Evolutionary conservation across 345 rosid species (phyloP), one percentile per base, ranked within the genome.

Genomic region (Physaria fendleri): DNA sequence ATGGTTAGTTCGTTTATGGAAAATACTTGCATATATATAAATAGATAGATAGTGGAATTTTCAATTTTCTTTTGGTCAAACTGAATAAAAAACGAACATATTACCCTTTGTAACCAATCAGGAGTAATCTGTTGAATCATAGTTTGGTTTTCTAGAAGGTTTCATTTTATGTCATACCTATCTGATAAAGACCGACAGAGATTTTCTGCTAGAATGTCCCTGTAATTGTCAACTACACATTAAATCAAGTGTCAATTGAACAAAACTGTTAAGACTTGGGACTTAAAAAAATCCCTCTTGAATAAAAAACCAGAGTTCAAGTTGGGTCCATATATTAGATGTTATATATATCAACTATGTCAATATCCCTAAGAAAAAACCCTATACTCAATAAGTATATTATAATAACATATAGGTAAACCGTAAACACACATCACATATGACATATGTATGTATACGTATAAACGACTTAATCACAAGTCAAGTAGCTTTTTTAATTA

Each of bases 261-360:
- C 61, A 60, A 51, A 37, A 35, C 9, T 4, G 41, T 32, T 33
- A n/a, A 32, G 30, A 60, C 56, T 34, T 35, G 0, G 9, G 13
- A 44, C 34, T n/a, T 68, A 68, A 51, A 24, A 61, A 61, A 54
- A 0, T 21, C 56, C 61, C 62, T 60, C 56, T 34, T 60, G 64
- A 13, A 21, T 15, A 13, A 50, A 47, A 56, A 6, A 44, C 8
- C 39, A 32, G n/a, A 41, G 13, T 38, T 67, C 59, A 66, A 48
- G 44, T 40, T 48, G 71, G 49, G 59, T 21, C 43, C 43, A n/a
- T n/a, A 38, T 32, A 16, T 38, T 35, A 38, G 51, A 30, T 35
- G 32, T n/a, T n/a, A n/a, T 28, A n/a, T 56, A 32, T 45, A 33
- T 66, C 42, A 45, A 56, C 54, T 45, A 28, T 2, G 30, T 13